These are phyloP conservation scores for Dipteronia sinensis DNA, from an alignment of 345 rosid genomes.

Conservation along the genomic window DNA sequence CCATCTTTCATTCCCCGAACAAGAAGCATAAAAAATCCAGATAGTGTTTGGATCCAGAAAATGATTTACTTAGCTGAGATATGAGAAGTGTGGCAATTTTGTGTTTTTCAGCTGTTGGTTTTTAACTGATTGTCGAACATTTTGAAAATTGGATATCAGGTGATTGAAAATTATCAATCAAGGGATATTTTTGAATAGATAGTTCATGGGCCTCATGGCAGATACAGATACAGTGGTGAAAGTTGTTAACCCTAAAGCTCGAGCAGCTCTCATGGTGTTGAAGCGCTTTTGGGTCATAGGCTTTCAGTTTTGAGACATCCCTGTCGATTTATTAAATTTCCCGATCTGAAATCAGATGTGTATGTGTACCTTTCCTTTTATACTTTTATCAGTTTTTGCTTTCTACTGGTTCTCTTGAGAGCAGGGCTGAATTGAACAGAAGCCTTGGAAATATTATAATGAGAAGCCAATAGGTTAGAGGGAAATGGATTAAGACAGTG, in stretches of 20 bases:
- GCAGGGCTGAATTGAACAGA: not conserved
- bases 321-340: not conserved
- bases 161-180: conserved; percentile 4
- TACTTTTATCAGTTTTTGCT: not conserved
- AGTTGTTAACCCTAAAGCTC: conserved; percentile 11
- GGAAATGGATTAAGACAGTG: not conserved
- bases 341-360: not conserved
- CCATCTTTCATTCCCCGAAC: conserved; percentile 54
- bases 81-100: conserved; percentile 1
- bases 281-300: conserved; percentile 6
- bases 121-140: not conserved
- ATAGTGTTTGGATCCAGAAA: conserved; percentile 7
- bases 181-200: not conserved
- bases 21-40: conserved; percentile 40
- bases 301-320: conserved; percentile 18
- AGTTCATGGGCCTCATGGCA: not conserved
- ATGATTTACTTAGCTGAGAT: conserved; percentile 4
- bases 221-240: not conserved
- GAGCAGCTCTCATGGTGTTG: not conserved
- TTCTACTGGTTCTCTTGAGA: not conserved
- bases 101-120: conserved; percentile 1
- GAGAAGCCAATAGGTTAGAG: not conserved
- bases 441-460: not conserved
- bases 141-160: not conserved
- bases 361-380: conserved; percentile 1